Base-by-base conservation (phyloP, 2,329 filamentous ascomycete genomes). In the Fonsecaea pedrosoi region DNA sequence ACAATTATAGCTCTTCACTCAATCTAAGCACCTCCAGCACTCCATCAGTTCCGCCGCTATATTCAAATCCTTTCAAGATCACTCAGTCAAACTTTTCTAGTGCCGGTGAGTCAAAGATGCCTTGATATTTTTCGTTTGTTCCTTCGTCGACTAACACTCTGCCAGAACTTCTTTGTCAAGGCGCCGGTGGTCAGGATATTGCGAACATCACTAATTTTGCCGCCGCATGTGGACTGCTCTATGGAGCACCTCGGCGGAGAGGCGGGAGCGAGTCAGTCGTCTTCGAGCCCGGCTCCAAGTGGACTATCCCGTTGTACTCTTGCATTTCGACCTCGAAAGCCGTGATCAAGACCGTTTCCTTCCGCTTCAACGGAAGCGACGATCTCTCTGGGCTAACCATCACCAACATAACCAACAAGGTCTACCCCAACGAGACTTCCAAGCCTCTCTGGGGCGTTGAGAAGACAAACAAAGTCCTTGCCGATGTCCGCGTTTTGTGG, bases 161-260 rank as follows among this genome's bases (percentile, higher is more conserved):
- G 6, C 40, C 35, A 54, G 55, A 18, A 18, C 54, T 45, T 18
- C 18, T 56, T 25, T 56, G 50, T 30, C n/a, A 18, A 21, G 63
- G 45, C 10, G 48, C 57, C 15, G 21, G 34, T 15, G 53, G 45
- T 8, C 32, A 53, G 12, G 63, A 65, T 58, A 42, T 37, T 69
- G 78, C 79, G 4, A 83, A 82, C 70, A 78, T 82, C 30, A 80
- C 77, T n/a, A 82, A 80, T 67, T 78, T 81, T 4, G 75, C 73
- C 21, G 75, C 79, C 4, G 67, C 56, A 6, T 84, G 81, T 60
- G 79, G 78, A 1, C 67, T 82, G 0, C 69, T 84, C 0, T 74
- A 77, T 4, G 82, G 81, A 0, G 76, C 78, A 0, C 76, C 82
- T 0, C 70, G 70, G 12, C 76, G 79, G 13, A 64, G 72, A 0